These are phyloP conservation scores for Ceratocystis lukuohia DNA, from an alignment of 2,329 filamentous ascomycete genomes.

Conservation along the genomic window DNA sequence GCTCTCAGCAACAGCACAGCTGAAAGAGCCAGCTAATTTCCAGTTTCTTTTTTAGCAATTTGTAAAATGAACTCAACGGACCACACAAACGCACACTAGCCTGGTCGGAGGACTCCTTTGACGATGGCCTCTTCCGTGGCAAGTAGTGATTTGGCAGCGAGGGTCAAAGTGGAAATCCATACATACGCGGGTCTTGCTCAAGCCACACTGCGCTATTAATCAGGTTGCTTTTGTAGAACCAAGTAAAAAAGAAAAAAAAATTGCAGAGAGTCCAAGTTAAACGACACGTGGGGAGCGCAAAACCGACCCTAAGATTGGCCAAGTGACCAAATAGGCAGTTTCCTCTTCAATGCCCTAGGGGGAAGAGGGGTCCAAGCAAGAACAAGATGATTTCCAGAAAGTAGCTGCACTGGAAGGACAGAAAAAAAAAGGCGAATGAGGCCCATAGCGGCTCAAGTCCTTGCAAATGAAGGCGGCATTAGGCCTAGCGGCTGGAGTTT, in stretches of 20 bases:
- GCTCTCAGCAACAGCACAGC: not conserved
- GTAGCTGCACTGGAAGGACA: not conserved
- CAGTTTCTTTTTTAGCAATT: not conserved
- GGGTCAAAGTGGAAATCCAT: constrained; percentile 3
- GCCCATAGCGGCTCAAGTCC: constrained; percentile 4
- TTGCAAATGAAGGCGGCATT: not conserved
- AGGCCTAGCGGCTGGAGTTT: constrained; percentile 1
- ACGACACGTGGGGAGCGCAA: not conserved
- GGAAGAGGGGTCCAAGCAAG: not conserved
- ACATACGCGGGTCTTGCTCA: not conserved
- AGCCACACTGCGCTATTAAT: not conserved
- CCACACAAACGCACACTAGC: not conserved
- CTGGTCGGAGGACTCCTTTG: not conserved
- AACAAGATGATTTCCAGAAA: not conserved
- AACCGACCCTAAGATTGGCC: not conserved
- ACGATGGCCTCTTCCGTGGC: not conserved
- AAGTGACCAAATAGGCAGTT: not conserved
- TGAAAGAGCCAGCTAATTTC: not conserved
- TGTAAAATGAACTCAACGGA: not conserved
- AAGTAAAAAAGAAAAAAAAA: not conserved
- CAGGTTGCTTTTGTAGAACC: not conserved
- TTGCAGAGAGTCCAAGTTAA: not conserved
- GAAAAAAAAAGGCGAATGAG: not conserved
- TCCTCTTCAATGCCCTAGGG: too few relatives aligned
- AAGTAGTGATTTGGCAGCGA: not conserved